phyloP scores from a whole-genome alignment of 192 early-diverging fungal species.

The Rhizoclosmatium sp. region DNA sequence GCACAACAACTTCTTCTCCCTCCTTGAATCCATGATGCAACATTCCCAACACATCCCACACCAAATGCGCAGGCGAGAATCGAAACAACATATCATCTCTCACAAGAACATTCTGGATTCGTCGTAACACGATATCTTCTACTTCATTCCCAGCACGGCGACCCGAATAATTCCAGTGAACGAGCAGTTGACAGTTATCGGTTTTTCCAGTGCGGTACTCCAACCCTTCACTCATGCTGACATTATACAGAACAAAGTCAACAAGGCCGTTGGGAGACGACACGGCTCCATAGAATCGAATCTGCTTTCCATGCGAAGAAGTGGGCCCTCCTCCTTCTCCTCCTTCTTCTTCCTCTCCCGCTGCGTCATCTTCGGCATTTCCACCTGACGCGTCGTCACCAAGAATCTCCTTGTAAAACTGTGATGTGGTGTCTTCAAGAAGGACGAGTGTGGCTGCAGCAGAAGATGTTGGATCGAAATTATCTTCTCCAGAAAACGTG shows the following conservation, averaged over 20 bases:
- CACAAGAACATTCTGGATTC: background rate
- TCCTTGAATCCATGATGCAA: background rate
- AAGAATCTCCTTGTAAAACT: slow-evolving; percentile 20
- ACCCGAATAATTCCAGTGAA: slow-evolving; percentile 27
- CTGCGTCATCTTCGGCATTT: slow-evolving; percentile 8
- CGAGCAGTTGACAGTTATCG: background rate
- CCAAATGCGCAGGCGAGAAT: slow-evolving; percentile 2
- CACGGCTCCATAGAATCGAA: slow-evolving; percentile 30
- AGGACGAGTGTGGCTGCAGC: background rate
- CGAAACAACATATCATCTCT: background rate
- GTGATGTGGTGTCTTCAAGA: slow-evolving; percentile 24
- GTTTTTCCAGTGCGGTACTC: slow-evolving; percentile 17
- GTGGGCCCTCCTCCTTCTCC: background rate
- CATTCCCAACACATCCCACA: slow-evolving; percentile 25
- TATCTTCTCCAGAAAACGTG: background rate
- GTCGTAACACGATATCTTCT: background rate
- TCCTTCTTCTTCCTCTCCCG: background rate
- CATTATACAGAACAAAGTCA: slow-evolving; percentile 22
- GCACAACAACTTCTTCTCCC: background rate
- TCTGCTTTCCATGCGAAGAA: background rate
- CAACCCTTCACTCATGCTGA: slow-evolving; percentile 19
- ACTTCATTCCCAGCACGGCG: background rate
- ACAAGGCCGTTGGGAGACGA: slow-evolving; percentile 18
- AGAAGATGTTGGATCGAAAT: background rate
- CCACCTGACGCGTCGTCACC: background rate